Base-by-base conservation (phyloP, 495 filamentous ascomycete species). In the Rostrohypoxylon terebratum region DNA sequence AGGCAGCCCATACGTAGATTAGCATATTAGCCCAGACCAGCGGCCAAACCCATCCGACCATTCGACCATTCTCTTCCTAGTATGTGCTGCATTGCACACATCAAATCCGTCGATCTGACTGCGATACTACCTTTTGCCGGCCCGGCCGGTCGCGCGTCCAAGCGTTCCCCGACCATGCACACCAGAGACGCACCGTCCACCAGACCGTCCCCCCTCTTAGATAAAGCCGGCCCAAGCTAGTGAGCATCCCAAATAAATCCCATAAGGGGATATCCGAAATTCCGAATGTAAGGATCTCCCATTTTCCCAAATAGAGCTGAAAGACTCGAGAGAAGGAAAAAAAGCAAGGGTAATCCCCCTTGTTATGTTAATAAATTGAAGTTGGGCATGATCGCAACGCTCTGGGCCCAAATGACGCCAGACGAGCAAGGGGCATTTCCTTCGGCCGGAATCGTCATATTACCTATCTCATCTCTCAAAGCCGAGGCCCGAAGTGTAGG, bases 341-440 rank as follows among this genome's bases (percentile, higher is more conserved):
- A 28, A 42, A 23, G 55, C 28, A 59, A 40, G n/a, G 59, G 62
- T 55, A 25, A 21, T 50, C 10, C n/a, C 42, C 53, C 16, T 53
- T 38, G 28, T 38, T 48, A 8, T 10, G 14, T 44, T 31, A n/a
- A 48, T 20, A 36, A 31, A 36, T 51, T 59, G 40, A 65, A 21
- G 65, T 73, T 73, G 70, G 70, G 70, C 70, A 73, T 58, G 47
- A 73, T 72, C 55, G 59, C 21, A 63, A 68, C 53, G 57, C 40
- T 61, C 58, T 45, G 53, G 57, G 64, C 65, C 70, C 66, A 73
- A 73, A 73, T 73, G 65, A 73, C 65, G 65, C 70, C 70, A 73
- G 65, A 69, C 60, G 44, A 59, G 38, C 69, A 59, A 55, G 65
- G 70, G 61, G 38, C 34, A 40, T 66, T 42, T 54, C 20, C 21